Evolutionary conservation across 2,329 filamentous ascomycete genomes (phyloP).

Genomic region (Talaromyces marneffei): DNA sequence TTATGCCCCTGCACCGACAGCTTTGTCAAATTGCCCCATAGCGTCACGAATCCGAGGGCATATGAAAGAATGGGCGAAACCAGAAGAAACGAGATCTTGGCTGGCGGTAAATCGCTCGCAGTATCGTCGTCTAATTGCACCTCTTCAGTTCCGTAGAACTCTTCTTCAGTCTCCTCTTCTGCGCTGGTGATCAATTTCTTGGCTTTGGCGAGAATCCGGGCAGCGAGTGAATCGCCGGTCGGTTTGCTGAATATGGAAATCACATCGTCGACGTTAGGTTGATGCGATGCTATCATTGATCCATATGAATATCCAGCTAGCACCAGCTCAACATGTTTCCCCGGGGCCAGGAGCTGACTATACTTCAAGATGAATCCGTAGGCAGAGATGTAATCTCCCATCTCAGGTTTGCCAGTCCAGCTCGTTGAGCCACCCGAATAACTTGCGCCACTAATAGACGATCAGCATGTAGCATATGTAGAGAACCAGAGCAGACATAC

Average conservation of each 20-base stretch:
- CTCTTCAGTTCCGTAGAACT: neutral
- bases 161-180: slow-evolving; percentile 14
- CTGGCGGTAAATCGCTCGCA: slow-evolving; percentile 8
- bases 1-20: slow-evolving; percentile 25
- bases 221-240: slow-evolving; percentile 51
- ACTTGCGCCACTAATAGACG: slow-evolving; percentile 61
- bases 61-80: slow-evolving; percentile 58
- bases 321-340: slow-evolving; percentile 33
- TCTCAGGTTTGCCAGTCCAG: slow-evolving; percentile 78
- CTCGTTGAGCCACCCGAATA: slow-evolving; percentile 71
- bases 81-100: slow-evolving; percentile 47
- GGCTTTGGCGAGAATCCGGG: slow-evolving; percentile 66
- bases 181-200: slow-evolving; percentile 58
- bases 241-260: slow-evolving; percentile 54
- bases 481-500: slow-evolving; percentile 42
- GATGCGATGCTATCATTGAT: slow-evolving; percentile 68
- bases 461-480: neutral
- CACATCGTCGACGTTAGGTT: slow-evolving; percentile 57
- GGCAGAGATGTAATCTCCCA: slow-evolving; percentile 75
- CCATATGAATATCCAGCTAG: slow-evolving; percentile 88
- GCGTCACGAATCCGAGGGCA: slow-evolving; percentile 56
- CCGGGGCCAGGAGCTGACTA: slow-evolving; percentile 31
- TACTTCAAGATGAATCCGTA: slow-evolving; percentile 76
- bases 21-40: slow-evolving; percentile 48
- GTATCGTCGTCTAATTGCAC: slow-evolving; percentile 15